Evolutionary conservation across 2,329 filamentous ascomycete genomes (phyloP).

Genomic region (Penicillium hordei): DNA sequence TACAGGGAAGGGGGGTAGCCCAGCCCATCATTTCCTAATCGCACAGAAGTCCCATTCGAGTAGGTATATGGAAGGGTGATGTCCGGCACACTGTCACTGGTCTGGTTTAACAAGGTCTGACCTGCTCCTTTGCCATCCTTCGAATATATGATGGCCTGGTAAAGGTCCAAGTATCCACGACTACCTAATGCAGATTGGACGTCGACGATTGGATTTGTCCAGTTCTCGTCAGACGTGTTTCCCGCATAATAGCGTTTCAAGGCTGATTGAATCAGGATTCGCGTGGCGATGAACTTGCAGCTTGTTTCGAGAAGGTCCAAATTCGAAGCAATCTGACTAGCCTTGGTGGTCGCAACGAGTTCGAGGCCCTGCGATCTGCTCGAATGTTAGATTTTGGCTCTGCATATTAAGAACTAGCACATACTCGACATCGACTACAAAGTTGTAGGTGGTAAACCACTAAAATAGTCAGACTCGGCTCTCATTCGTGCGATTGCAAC

Average conservation of each 20-base stretch:
- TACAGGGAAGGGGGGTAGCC: slow-evolving; percentile 74
- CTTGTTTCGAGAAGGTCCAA: slow-evolving; percentile 76
- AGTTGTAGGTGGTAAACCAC: slow-evolving; percentile 62
- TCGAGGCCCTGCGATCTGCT: slow-evolving; percentile 61
- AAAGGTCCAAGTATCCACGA: slow-evolving; percentile 54
- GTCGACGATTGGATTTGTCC: slow-evolving; percentile 62
- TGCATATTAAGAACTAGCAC: slow-evolving; percentile 3
- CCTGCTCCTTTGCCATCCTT: slow-evolving; percentile 61
- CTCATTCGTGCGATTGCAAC: slow-evolving; percentile 3
- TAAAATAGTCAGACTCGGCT: slow-evolving; percentile 22
- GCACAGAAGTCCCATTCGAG: slow-evolving; percentile 58
- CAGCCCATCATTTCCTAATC: slow-evolving; percentile 60
- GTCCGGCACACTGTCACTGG: slow-evolving; percentile 49
- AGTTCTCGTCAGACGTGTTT: slow-evolving; percentile 60
- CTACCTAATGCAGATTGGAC: slow-evolving; percentile 66
- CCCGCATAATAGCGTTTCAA: slow-evolving; percentile 51
- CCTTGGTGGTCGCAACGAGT: slow-evolving; percentile 82
- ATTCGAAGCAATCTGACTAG: slow-evolving; percentile 75
- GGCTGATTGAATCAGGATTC: slow-evolving; percentile 54
- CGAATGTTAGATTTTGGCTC: slow-evolving; percentile 5
- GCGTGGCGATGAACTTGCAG: slow-evolving; percentile 68
- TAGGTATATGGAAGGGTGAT: slow-evolving; percentile 59
- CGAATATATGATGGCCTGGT: slow-evolving; percentile 74
- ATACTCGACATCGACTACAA: slow-evolving; percentile 58
- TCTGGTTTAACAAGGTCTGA: slow-evolving; percentile 64